Conservation (phyloP, 352 stramenopile genomes). For the Phytophthora foliorum region DNA sequence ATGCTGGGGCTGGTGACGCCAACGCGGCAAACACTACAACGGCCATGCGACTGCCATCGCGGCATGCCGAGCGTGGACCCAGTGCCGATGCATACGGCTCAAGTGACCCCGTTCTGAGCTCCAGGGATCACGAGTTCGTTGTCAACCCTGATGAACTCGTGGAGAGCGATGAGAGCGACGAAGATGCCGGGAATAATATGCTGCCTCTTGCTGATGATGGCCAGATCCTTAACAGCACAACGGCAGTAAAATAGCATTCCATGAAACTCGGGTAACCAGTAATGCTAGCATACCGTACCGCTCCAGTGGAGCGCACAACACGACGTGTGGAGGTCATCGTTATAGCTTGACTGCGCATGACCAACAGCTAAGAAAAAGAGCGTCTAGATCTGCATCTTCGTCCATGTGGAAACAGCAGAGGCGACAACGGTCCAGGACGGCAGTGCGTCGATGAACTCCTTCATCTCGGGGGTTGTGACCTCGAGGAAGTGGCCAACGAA, state of each 20-base stretch:
- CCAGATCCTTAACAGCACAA: slow-evolving; percentile 6
- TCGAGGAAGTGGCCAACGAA: slow-evolving; percentile 81
- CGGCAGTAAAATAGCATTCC: background rate
- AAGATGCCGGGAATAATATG: slow-evolving; percentile 13
- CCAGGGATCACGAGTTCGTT: slow-evolving; percentile 27
- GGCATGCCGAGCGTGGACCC: slow-evolving; percentile 14
- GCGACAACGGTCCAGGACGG: slow-evolving; percentile 60
- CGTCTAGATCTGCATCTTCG: slow-evolving; percentile 60
- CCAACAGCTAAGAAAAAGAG: background rate
- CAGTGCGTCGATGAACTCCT: slow-evolving; percentile 50
- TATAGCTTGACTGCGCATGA: background rate
- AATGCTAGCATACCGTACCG: slow-evolving; percentile 3
- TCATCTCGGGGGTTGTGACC: slow-evolving; percentile 55
- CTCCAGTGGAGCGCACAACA: background rate
- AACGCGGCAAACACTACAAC: background rate
- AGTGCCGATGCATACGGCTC: slow-evolving; percentile 21
- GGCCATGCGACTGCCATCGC: slow-evolving; percentile 21
- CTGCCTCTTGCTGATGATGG: background rate
- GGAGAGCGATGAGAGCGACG: slow-evolving; percentile 38
- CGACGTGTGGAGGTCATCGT: background rate
- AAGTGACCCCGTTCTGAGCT: slow-evolving; percentile 20
- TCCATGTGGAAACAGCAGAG: slow-evolving; percentile 69
- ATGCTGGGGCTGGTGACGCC: background rate
- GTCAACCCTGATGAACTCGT: slow-evolving; percentile 41
- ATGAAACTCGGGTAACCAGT: background rate